A percentile compares a stretch with the other conserved stretches of the same genome.
These are phyloP conservation scores for Phyllostachys edulis DNA, from an alignment of 176 grass and related monocot species.

Conservation along the genomic window DNA sequence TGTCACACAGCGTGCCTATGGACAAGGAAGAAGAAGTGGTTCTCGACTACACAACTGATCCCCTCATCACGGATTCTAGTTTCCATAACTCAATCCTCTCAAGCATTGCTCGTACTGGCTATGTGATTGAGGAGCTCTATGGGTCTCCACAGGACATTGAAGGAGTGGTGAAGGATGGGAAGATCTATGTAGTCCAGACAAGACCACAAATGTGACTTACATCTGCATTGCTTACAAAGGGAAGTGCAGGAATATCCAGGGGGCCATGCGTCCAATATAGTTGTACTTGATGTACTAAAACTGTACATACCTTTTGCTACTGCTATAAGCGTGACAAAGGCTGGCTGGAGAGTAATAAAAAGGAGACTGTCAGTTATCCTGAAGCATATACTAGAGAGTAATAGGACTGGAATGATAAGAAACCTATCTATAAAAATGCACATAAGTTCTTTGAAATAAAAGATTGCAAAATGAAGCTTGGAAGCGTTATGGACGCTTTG, in stretches of 20 bases:
- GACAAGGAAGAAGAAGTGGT: conserved; percentile 86
- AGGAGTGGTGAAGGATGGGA: conserved; percentile 83
- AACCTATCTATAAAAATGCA: not conserved
- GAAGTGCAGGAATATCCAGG: too few relatives aligned
- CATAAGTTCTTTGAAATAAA: not conserved
- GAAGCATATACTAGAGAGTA: not conserved
- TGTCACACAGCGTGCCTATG: conserved; percentile 68
- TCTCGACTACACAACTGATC: conserved; percentile 74
- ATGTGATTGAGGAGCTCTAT: conserved; percentile 79
- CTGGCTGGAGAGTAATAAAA: not conserved
- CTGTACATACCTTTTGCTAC: too few relatives aligned
- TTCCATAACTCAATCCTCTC: conserved; percentile 63
- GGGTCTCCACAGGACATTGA: conserved; percentile 80
- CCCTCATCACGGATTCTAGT: conserved; percentile 58
- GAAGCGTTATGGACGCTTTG: not conserved
- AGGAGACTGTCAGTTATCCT: not conserved
- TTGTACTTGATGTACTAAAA: too few relatives aligned
- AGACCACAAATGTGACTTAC: conserved; percentile 83
- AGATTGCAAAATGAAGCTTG: not conserved
- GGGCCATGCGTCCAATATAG: too few relatives aligned
- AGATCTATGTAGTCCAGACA: conserved; percentile 90
- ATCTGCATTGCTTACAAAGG: too few relatives aligned
- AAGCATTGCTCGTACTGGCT: conserved; percentile 61
- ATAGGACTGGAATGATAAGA: not conserved
- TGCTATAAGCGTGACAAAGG: not conserved